Conservation (phyloP, 225 moss, liverwort and hornwort species). For the Thuidium tamariscinum region DNA sequence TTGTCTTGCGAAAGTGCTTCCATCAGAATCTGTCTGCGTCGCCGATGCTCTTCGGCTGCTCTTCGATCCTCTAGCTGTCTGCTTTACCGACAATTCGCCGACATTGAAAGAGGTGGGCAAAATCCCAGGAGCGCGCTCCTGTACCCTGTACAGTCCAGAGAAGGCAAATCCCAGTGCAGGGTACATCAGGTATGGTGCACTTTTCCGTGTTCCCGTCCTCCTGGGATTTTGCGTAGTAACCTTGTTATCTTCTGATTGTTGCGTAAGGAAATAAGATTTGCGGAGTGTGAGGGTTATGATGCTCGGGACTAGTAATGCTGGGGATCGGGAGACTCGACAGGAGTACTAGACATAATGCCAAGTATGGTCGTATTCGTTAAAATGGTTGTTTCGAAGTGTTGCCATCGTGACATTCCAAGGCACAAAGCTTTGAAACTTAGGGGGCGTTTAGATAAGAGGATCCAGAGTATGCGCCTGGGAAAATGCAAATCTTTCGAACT, state of each 20-base stretch:
- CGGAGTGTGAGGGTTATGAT: not conserved
- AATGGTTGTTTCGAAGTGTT: not conserved
- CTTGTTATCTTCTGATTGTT: not conserved
- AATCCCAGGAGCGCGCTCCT: not conserved
- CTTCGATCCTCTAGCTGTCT: not conserved
- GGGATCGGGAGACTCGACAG: not conserved
- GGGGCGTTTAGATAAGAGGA: not conserved
- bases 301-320: not conserved
- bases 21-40: too few species aligned
- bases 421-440: not conserved
- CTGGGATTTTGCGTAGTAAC: not conserved
- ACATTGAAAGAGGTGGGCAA: not conserved
- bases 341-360: not conserved
- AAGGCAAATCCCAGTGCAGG: not conserved
- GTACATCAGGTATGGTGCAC: not conserved
- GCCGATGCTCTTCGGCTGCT: not conserved
- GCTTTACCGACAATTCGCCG: not conserved
- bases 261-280: not conserved
- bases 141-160: not conserved
- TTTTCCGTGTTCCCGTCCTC: not conserved
- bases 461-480: too few species aligned
- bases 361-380: not conserved
- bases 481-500: too few species aligned
- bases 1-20: not conserved
- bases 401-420: not conserved